phyloP scores from a whole-genome alignment of 345 rosid species.

The Eutrema yunnanense region DNA sequence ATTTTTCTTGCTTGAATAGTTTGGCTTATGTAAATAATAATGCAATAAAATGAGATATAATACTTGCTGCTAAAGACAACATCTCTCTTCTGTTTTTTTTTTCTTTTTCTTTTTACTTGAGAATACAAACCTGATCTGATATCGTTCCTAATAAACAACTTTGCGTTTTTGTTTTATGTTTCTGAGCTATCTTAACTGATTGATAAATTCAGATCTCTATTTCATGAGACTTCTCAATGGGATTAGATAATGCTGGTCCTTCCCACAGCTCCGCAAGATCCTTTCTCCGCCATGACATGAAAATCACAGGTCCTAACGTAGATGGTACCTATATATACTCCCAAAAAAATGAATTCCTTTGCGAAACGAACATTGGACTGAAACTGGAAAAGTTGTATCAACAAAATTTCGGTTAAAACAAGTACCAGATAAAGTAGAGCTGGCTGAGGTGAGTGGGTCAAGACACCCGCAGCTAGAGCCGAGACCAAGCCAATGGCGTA shows the following conservation, averaged over 20 bases:
- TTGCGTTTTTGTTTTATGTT: neutral
- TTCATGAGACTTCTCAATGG: conserved; percentile 55
- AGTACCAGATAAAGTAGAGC: conserved; percentile 92
- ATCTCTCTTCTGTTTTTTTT: neutral
- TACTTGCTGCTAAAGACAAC: neutral
- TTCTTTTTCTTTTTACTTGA: neutral
- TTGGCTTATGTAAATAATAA: neutral
- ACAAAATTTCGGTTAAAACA: neutral
- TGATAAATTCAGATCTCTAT: conserved; percentile 50
- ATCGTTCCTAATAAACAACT: conserved; percentile 7
- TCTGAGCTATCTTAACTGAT: conserved; percentile 5
- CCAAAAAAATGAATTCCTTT: neutral
- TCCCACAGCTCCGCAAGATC: conserved; percentile 89
- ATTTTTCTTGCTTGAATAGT: neutral
- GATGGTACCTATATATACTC: conserved; percentile 64
- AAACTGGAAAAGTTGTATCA: neutral
- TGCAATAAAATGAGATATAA: neutral
- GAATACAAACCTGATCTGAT: conserved; percentile 19
- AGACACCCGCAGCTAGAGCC: conserved; percentile 80
- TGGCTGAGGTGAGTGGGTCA: conserved; percentile 85
- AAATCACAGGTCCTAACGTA: conserved; percentile 79
- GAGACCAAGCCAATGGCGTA: conserved; percentile 72
- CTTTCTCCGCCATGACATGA: conserved; percentile 72
- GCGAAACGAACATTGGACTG: neutral
- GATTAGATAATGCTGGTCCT: conserved; percentile 48